phyloP scores from a whole-genome alignment of 2,329 filamentous ascomycete genomes.

The Shiraia sp. region DNA sequence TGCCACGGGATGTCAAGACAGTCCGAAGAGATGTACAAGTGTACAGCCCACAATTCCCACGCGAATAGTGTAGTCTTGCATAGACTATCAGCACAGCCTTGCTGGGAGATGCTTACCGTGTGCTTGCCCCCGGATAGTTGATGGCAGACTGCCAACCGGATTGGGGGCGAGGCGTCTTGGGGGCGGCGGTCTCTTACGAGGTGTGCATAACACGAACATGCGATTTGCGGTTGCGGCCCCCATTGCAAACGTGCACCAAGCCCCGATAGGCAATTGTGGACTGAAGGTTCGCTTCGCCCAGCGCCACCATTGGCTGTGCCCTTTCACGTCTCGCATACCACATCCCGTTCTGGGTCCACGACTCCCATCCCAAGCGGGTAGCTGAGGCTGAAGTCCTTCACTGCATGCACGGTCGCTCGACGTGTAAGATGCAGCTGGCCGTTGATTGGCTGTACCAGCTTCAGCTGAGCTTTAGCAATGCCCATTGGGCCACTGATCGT shows the following conservation, averaged over 20 bases:
- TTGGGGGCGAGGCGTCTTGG: no score
- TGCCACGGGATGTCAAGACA: no score
- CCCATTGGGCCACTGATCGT: conserved; percentile 9
- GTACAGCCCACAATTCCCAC: no score
- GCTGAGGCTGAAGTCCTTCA: conserved; percentile 17
- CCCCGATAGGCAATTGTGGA: conserved; percentile 12
- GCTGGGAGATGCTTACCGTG: neutral
- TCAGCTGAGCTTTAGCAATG: conserved; percentile 7
- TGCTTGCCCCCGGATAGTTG: no score
- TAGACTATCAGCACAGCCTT: conserved; percentile 20
- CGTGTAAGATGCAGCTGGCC: conserved; percentile 2
- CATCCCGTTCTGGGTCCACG: neutral
- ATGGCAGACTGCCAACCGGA: no score
- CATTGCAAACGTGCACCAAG: conserved; percentile 5
- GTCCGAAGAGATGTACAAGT: no score
- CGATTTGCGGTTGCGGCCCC: conserved; percentile 10
- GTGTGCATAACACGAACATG: conserved; percentile 12
- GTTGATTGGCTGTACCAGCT: conserved; percentile 10
- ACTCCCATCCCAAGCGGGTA: conserved; percentile 1
- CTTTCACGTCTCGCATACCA: conserved; percentile 3
- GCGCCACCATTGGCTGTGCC: conserved; percentile 12
- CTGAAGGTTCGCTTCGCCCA: conserved; percentile 20
- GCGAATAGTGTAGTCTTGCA: neutral
- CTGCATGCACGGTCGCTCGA: conserved; percentile 2
- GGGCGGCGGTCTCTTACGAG: conserved; percentile 3